Percentiles rank a stretch among this genome's conserved stretches.
Evolutionary conservation across 2,329 filamentous ascomycete genomes (phyloP).

Genomic region (Cytospora mali): DNA sequence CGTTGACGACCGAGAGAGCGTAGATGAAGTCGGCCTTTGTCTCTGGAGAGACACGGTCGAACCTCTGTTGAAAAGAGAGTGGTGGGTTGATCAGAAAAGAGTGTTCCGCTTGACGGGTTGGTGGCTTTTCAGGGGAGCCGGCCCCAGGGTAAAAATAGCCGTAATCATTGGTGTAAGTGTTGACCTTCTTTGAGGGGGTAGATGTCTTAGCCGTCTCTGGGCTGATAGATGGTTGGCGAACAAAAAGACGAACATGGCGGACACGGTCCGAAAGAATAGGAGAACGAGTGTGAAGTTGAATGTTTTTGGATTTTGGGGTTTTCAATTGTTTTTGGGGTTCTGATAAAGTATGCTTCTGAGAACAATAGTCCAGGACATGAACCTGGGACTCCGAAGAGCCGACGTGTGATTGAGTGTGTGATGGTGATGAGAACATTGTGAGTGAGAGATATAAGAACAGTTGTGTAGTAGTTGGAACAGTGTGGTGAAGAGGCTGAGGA

Average conservation of each 20-base stretch:
- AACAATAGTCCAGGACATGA: constrained; percentile 8
- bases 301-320: constrained; percentile 16
- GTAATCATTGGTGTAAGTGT: neutral
- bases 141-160: neutral
- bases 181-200: neutral
- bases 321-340: constrained; percentile 20
- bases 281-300: neutral
- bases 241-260: neutral
- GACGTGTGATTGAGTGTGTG: constrained; percentile 1
- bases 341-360: constrained; percentile 19
- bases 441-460: neutral
- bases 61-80: neutral
- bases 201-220: constrained; percentile 2
- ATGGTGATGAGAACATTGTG: constrained; percentile 4
- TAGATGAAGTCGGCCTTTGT: neutral
- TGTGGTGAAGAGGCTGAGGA: neutral
- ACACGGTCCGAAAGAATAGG: neutral
- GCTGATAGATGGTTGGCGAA: constrained; percentile 1
- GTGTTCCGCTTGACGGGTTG: neutral
- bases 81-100: neutral
- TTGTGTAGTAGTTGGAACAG: neutral
- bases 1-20: neutral
- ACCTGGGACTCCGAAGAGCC: constrained; percentile 14
- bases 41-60: neutral
- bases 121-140: constrained; percentile 3